A percentile compares a stretch with the other conserved stretches of the same genome.
Evolutionary conservation across 78 protist species (phyloP).

Genomic region (Cavenderia fasciculata): DNA sequence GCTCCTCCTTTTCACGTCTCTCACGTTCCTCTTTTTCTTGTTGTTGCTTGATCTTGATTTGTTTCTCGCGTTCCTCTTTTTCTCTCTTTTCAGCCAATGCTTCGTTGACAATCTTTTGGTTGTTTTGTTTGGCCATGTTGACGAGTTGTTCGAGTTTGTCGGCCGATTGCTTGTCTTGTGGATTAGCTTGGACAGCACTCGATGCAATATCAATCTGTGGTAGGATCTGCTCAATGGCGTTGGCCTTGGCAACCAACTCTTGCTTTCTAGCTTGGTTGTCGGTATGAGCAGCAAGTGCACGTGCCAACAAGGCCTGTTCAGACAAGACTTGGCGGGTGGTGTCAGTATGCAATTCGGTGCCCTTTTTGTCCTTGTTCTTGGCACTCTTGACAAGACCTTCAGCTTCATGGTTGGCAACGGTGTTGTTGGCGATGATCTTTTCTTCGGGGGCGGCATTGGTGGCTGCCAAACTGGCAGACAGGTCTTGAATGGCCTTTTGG

Average conservation of each 20-base stretch:
- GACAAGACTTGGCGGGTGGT: constrained; percentile 6
- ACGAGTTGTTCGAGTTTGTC: constrained; percentile 22
- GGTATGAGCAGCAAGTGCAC: constrained; percentile 58
- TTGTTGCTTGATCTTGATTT: background rate
- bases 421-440: constrained; percentile 37
- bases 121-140: background rate
- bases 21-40: constrained; percentile 24
- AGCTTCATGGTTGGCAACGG: constrained; percentile 20
- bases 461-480: constrained; percentile 5
- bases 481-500: constrained; percentile 36
- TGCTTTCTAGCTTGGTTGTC: constrained; percentile 27
- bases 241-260: constrained; percentile 9
- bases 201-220: constrained; percentile 26
- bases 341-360: constrained; percentile 3
- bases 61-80: constrained; percentile 43
- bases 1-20: constrained; percentile 52
- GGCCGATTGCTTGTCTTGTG: background rate
- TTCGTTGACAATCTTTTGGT: constrained; percentile 49
- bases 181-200: background rate
- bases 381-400: background rate
- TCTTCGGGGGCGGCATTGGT: constrained; percentile 57
- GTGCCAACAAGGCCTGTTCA: constrained; percentile 53
- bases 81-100: constrained; percentile 44
- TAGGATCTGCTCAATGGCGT: constrained; percentile 12
- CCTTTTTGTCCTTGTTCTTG: constrained; percentile 9